Evolutionary conservation across 805 yeast genomes (phyloP), one percentile per base, ranked within the genome.

Genomic region (Yamadazyma insecticola): DNA sequence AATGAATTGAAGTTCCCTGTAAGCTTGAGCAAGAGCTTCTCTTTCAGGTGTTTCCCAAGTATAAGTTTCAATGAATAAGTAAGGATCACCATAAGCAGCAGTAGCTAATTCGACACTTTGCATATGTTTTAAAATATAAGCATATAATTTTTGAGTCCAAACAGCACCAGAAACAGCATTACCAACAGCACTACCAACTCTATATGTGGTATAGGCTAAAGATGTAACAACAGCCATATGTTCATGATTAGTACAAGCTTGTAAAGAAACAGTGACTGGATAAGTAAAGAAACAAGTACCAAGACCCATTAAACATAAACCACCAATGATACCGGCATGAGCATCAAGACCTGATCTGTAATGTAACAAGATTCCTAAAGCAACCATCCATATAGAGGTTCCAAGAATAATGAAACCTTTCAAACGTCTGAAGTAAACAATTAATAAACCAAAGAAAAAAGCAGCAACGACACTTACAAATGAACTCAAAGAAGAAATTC

Each of bases 201-300:
- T 67, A 52, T 76, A 78, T 13, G 71, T 49, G 2, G 85, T 63
- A 41, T 74, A 61, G 55, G 71, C 74, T 23, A 78, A 53, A 3
- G 84, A 67, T 21, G 77, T 68, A 21, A 74, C 65, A 25, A 73
- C 70, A 9, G 83, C 84, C 76, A 78, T 70, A 51, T 72, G 68
- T 47, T 74, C 78, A 54, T 78, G 87, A 39, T 60, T 68, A 23
- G 64, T 68, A 33, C 72, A 61, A 0, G 84, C 63, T 51, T 74
- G 78, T 40, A 76, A 67, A 26, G 81, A 68, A 9, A 74, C 76
- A 48, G 75, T 81, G 7, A 76, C 63, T 6, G 81, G 70, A 44
- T 77, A 78, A 10, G 81, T 75, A 62, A 80, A 77, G 51, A 80
- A 72, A 13, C 83, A 83, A 24, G 83, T 82, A 45, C 85, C 88